Percentiles rank a stretch among this genome's conserved stretches.
phyloP scores from a whole-genome alignment of 1,284 basidiomycete species.

The Boletus mariae region DNA sequence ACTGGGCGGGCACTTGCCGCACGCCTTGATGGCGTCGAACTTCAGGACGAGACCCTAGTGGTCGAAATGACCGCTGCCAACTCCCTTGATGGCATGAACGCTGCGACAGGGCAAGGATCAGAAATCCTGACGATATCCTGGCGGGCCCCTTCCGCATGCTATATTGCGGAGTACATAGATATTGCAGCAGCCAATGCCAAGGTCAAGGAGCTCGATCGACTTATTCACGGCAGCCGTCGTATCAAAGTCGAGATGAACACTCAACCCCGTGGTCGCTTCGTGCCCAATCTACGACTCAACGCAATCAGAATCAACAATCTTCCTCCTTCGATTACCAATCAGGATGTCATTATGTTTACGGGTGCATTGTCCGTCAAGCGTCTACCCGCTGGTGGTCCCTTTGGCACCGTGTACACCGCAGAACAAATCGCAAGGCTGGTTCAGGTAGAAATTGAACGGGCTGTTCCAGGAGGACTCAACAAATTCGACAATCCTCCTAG shows the following conservation, averaged over 20 bases:
- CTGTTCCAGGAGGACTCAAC: slow-evolving; percentile 14
- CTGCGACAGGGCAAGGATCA: slow-evolving; percentile 24
- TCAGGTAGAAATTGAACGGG: slow-evolving; percentile 20
- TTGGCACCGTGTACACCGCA: not conserved
- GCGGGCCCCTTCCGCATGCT: slow-evolving; percentile 38
- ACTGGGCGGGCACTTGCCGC: slow-evolving; percentile 36
- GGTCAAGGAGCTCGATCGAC: slow-evolving; percentile 34
- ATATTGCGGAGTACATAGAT: slow-evolving; percentile 38
- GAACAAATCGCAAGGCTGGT: slow-evolving; percentile 13
- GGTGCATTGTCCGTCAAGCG: slow-evolving; percentile 22
- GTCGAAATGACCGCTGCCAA: slow-evolving; percentile 39
- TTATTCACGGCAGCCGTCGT: slow-evolving; percentile 36
- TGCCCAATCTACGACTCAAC: slow-evolving; percentile 21
- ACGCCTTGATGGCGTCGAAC: slow-evolving; percentile 43
- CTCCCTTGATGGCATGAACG: slow-evolving; percentile 39
- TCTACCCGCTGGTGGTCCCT: slow-evolving; percentile 6
- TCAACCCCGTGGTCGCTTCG: slow-evolving; percentile 26
- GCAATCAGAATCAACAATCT: slow-evolving; percentile 35
- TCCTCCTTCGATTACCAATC: slow-evolving; percentile 16
- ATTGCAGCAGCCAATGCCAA: slow-evolving; percentile 17
- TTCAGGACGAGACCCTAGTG: slow-evolving; percentile 37
- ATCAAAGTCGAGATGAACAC: slow-evolving; percentile 43
- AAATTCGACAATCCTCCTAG: slow-evolving; percentile 22
- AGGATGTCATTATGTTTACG: slow-evolving; percentile 22
- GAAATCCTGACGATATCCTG: slow-evolving; percentile 44